Percentiles rank a stretch among this genome's conserved stretches.
phyloP scores from a whole-genome alignment of 352 stramenopile genomes.

The Aphanomyces astaci region DNA sequence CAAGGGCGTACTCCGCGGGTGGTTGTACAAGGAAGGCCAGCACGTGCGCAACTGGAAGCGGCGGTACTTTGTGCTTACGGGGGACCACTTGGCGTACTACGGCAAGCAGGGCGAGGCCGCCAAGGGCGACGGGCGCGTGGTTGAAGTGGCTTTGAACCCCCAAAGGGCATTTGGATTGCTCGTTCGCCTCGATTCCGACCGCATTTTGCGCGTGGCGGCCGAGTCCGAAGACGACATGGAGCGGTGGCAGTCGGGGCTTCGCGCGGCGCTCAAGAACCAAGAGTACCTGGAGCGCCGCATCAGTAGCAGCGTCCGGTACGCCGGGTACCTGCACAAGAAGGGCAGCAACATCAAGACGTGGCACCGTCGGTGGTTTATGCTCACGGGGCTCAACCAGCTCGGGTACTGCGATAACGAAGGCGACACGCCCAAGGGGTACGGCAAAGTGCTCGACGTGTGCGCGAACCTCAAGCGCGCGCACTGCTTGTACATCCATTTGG shows the following conservation, averaged over 20 bases:
- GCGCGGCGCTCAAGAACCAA: slow-evolving; percentile 5
- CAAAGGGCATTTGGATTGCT: slow-evolving; percentile 30
- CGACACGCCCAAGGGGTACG: slow-evolving; percentile 50
- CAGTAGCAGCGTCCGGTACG: not conserved
- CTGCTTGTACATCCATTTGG: slow-evolving; percentile 59
- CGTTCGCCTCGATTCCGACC: slow-evolving; percentile 45
- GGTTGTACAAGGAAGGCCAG: slow-evolving; percentile 66
- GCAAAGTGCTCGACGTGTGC: slow-evolving; percentile 50
- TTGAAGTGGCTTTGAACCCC: not conserved
- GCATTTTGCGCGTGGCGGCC: slow-evolving; percentile 51
- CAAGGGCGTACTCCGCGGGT: slow-evolving; percentile 28
- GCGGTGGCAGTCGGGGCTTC: slow-evolving; percentile 11
- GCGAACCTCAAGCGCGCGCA: slow-evolving; percentile 37
- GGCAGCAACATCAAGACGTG: slow-evolving; percentile 16
- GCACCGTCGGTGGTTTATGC: slow-evolving; percentile 52
- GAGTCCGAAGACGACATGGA: slow-evolving; percentile 54
- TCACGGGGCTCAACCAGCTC: slow-evolving; percentile 45
- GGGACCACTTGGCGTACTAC: slow-evolving; percentile 19
- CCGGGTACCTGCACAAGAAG: slow-evolving; percentile 17
- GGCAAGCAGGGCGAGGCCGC: slow-evolving; percentile 25
- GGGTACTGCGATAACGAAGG: slow-evolving; percentile 55
- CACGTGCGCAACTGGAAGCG: slow-evolving; percentile 62
- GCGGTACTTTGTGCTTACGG: slow-evolving; percentile 31
- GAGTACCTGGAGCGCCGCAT: slow-evolving; percentile 5
- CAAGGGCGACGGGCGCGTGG: slow-evolving; percentile 20